A percentile compares a stretch with the other conserved stretches of the same genome.
Evolutionary conservation across 192 early-diverging fungal genomes (phyloP).

Genomic region (Linnemannia hyalina): DNA sequence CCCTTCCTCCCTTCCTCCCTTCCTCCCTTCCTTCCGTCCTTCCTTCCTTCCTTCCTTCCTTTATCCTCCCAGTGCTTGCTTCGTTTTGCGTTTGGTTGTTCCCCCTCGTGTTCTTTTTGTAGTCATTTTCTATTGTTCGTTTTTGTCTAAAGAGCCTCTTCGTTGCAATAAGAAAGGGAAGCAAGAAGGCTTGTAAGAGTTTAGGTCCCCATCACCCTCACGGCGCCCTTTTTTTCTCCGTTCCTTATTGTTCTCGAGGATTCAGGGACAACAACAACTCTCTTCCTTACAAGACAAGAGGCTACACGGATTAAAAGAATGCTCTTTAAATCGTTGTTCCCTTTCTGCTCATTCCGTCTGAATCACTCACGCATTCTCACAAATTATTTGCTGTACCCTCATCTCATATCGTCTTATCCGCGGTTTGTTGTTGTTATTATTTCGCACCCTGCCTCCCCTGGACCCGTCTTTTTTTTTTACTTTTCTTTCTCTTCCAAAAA

Average conservation of each 20-base stretch:
- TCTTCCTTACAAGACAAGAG: not conserved
- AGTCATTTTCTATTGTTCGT: too few species aligned
- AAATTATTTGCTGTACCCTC: not conserved
- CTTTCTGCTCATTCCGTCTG: not conserved
- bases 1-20: too few species aligned
- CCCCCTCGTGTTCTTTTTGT: too few species aligned
- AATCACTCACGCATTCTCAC: not conserved
- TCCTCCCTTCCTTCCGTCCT: too few species aligned
- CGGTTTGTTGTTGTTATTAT: not conserved
- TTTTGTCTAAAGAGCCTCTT: too few species aligned
- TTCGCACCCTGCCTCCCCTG: not conserved
- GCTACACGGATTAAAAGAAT: not conserved
- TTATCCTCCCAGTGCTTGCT: too few species aligned
- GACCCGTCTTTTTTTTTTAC: not conserved
- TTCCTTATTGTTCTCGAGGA: not conserved
- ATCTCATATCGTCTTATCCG: not conserved
- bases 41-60: too few species aligned
- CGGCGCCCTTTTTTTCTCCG: too few species aligned
- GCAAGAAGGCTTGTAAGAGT: too few species aligned
- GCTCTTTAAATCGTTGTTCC: slow-evolving; percentile 8
- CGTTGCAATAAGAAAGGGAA: too few species aligned
- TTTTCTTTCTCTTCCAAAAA: not conserved
- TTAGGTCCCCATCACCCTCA: too few species aligned
- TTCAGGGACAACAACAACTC: not conserved
- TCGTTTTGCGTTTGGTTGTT: too few species aligned